A percentile compares a stretch with the other conserved stretches of the same genome.
Evolutionary conservation across 352 stramenopile species (phyloP).

Genomic region (Globisporangium spiculum): DNA sequence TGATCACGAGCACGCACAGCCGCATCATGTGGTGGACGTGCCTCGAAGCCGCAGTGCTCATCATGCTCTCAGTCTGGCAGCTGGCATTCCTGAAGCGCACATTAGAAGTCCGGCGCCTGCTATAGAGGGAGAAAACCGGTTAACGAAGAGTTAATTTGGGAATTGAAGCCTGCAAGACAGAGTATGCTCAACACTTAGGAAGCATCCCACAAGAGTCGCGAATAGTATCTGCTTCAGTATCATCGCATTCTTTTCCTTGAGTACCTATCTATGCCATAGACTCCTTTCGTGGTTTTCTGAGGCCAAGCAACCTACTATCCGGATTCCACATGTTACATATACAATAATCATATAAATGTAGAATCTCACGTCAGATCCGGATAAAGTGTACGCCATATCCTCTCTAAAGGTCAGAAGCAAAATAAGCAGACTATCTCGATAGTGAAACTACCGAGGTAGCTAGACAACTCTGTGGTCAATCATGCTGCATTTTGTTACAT

Average conservation of each 20-base stretch:
- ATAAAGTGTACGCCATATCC: neutral
- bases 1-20: conserved; percentile 83
- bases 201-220: neutral
- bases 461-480: too few relatives aligned
- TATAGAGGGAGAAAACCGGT: conserved; percentile 36
- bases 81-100: conserved; percentile 82
- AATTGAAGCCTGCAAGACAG: neutral
- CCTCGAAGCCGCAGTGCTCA: conserved; percentile 70
- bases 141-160: neutral
- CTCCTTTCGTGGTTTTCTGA: too few relatives aligned
- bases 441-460: too few relatives aligned
- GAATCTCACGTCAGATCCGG: neutral
- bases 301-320: too few relatives aligned
- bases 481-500: neutral
- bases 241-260: neutral
- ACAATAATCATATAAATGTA: neutral
- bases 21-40: conserved; percentile 83
- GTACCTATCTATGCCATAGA: neutral
- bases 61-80: conserved; percentile 71
- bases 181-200: neutral
- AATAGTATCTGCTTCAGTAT: neutral
- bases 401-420: too few relatives aligned
- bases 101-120: conserved; percentile 79
- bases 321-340: too few relatives aligned
- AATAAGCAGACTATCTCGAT: too few relatives aligned